Percentiles rank a stretch among this genome's conserved stretches.
Conservation (phyloP, 164 flowering plant genomes). For the Tetracentron sinense region DNA sequence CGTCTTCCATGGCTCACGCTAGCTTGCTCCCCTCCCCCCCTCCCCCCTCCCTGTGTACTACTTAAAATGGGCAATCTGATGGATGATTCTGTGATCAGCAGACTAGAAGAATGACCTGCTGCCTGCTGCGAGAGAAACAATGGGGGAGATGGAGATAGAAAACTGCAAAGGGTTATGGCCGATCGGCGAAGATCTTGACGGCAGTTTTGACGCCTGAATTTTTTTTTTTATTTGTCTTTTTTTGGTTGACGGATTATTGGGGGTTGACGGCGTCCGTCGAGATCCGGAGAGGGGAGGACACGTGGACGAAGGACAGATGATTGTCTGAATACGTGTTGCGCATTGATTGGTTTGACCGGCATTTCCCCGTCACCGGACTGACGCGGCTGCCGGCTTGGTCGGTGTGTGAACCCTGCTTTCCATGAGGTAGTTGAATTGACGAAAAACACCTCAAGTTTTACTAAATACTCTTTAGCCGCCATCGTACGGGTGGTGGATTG, state of each 20-base stretch:
- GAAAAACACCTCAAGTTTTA: too few relatives aligned
- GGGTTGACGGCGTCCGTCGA: conserved; percentile 31
- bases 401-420: too few relatives aligned
- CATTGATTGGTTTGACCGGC: neutral
- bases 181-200: conserved; percentile 27
- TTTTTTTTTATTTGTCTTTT: neutral
- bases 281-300: conserved; percentile 14
- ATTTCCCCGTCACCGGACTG: neutral
- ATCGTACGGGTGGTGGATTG: too few relatives aligned
- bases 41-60: too few relatives aligned
- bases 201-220: conserved; percentile 5
- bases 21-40: conserved; percentile 8
- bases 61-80: neutral
- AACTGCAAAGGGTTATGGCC: conserved; percentile 17
- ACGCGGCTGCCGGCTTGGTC: neutral
- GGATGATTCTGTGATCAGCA: neutral
- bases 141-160: neutral
- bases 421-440: too few relatives aligned
- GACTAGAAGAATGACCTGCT: neutral
- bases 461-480: too few relatives aligned
- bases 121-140: conserved; percentile 12
- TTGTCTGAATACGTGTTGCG: neutral
- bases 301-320: conserved; percentile 12
- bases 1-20: conserved; percentile 45
- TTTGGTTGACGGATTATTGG: conserved; percentile 26